phyloP scores from a whole-genome alignment of 768 basidiomycete species.

The Mycena haematopus region DNA sequence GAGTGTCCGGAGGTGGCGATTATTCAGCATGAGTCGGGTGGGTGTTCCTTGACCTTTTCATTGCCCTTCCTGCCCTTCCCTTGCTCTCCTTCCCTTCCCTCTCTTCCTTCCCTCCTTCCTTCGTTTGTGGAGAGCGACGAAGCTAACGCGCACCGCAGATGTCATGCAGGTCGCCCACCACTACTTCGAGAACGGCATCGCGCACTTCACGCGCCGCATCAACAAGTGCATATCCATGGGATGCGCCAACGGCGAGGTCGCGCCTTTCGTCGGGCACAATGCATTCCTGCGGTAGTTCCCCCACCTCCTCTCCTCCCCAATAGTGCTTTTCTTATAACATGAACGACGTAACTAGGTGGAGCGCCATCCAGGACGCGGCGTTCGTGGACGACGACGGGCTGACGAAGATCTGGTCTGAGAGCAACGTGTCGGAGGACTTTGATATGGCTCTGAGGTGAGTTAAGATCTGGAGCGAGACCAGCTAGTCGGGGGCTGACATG shows the following conservation, averaged over 20 bases:
- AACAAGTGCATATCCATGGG: slow-evolving; percentile 84
- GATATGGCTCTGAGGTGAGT: slow-evolving; percentile 79
- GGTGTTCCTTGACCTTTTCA: no score
- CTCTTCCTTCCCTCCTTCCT: neutral
- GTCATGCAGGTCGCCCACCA: slow-evolving; percentile 91
- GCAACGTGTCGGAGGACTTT: slow-evolving; percentile 84
- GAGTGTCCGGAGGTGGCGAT: slow-evolving; percentile 86
- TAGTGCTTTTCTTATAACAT: no score
- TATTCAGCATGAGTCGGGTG: slow-evolving; percentile 88
- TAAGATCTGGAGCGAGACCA: no score
- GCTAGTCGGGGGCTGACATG: no score
- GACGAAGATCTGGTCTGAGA: slow-evolving; percentile 83
- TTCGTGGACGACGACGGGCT: slow-evolving; percentile 73
- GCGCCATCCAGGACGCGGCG: slow-evolving; percentile 85
- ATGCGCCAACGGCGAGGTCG: slow-evolving; percentile 81
- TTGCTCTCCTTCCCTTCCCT: no score
- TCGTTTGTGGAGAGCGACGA: neutral
- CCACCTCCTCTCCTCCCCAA: no score
- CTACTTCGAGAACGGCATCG: slow-evolving; percentile 91
- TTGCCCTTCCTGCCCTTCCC: no score
- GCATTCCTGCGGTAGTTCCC: slow-evolving; percentile 74
- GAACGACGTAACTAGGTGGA: slow-evolving; percentile 60
- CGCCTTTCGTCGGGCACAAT: slow-evolving; percentile 87
- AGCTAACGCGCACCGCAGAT: slow-evolving; percentile 45
- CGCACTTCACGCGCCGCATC: slow-evolving; percentile 87